These are phyloP conservation scores for Omphalea diandra DNA, from an alignment of 441 rosid species.

Conservation along the genomic window DNA sequence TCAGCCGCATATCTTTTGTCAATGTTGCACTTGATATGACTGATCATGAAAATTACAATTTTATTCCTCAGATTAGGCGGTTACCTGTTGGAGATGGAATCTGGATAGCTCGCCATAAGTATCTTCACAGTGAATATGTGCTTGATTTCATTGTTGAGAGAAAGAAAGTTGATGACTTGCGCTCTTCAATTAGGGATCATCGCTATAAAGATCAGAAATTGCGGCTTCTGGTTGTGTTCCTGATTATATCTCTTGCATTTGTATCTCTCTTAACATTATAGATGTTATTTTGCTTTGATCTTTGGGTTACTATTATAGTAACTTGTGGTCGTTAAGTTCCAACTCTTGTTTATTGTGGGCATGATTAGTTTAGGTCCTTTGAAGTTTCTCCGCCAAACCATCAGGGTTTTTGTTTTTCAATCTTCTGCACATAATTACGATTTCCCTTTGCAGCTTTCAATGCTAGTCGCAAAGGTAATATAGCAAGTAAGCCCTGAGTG, in stretches of 20 bases:
- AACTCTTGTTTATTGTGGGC: neutral
- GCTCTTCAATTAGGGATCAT: conserved; percentile 82
- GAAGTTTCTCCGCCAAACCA: neutral
- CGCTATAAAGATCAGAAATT: conserved; percentile 94
- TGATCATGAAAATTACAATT: conserved; percentile 1
- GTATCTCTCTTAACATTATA: neutral
- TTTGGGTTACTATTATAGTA: neutral
- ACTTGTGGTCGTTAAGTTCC: neutral
- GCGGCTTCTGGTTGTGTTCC: conserved; percentile 65
- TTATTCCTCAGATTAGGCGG: conserved; percentile 61
- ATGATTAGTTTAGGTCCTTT: neutral
- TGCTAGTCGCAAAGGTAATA: neutral
- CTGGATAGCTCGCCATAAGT: conserved; percentile 87
- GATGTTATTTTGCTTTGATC: neutral
- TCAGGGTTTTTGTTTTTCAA: neutral
- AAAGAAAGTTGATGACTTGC: conserved; percentile 80
- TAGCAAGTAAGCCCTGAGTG: neutral
- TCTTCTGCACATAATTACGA: neutral
- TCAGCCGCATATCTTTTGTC: conserved; percentile 9
- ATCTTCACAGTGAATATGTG: conserved; percentile 60
- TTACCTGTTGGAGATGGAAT: conserved; percentile 90
- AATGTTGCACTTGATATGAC: conserved; percentile 11
- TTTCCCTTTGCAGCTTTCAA: neutral
- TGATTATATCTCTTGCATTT: neutral
- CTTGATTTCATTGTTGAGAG: conserved; percentile 95